These are phyloP conservation scores for Diplodia intermedia DNA, from an alignment of 2,329 filamentous ascomycete species.

Conservation along the genomic window DNA sequence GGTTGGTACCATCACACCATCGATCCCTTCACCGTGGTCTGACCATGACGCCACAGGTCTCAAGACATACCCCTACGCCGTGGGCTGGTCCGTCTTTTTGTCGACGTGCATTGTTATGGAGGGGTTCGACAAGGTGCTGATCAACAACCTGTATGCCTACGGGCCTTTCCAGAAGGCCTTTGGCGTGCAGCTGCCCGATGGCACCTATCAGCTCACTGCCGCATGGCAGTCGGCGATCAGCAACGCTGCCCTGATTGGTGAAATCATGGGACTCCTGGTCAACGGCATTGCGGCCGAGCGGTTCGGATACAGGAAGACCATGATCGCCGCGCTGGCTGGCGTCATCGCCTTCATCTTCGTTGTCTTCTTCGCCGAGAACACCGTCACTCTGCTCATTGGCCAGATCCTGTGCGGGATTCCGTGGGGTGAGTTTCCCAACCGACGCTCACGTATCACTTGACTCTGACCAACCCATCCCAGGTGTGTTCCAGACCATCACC, in stretches of 20 bases:
- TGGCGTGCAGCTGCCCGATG: slow-evolving; percentile 46
- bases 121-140: slow-evolving; percentile 79
- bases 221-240: slow-evolving; percentile 54
- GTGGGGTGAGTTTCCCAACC: slow-evolving; percentile 42
- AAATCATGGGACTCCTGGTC: slow-evolving; percentile 54
- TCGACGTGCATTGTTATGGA: slow-evolving; percentile 91
- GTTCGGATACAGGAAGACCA: slow-evolving; percentile 54
- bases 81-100: slow-evolving; percentile 82
- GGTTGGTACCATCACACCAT: background rate
- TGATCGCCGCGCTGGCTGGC: slow-evolving; percentile 50
- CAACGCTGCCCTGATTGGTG: slow-evolving; percentile 55
- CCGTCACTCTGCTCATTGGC: slow-evolving; percentile 50
- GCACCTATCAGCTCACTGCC: slow-evolving; percentile 51
- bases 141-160: slow-evolving; percentile 74
- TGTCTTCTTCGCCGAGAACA: slow-evolving; percentile 54
- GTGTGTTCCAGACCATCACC: slow-evolving; percentile 54
- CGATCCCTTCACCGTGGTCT: background rate
- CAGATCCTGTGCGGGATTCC: slow-evolving; percentile 55
- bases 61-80: slow-evolving; percentile 76
- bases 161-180: slow-evolving; percentile 54
- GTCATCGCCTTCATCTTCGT: slow-evolving; percentile 54
- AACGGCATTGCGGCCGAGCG: slow-evolving; percentile 55
- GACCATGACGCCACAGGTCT: background rate
- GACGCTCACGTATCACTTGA: background rate
- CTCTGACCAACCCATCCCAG: background rate